Conservation (phyloP, 345 rosid genomes). For the Syzygium aromaticum region DNA sequence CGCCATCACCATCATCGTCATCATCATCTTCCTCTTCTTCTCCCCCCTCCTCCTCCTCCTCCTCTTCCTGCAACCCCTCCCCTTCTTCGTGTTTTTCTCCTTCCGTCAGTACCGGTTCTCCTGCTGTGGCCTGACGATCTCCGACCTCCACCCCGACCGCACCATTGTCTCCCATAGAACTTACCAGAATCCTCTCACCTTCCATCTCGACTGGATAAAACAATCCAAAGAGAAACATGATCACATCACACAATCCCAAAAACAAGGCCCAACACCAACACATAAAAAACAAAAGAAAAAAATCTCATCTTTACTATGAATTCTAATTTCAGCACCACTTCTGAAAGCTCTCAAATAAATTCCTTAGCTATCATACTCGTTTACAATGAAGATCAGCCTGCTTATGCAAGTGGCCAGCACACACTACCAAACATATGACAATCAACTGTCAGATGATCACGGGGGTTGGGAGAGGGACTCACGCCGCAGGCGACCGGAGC, state of each 20-base stretch:
- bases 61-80: slow-evolving; percentile 6
- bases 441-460: not conserved
- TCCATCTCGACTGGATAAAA: not conserved
- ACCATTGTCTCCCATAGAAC: not conserved
- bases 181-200: not conserved
- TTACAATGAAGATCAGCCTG: not conserved
- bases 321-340: not conserved
- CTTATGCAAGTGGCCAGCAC: not conserved
- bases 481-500: not conserved
- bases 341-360: not conserved
- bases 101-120: not conserved
- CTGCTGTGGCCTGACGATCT: not conserved
- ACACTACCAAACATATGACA: not conserved
- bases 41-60: slow-evolving; percentile 11
- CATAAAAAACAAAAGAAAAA: not conserved
- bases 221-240: not conserved
- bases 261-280: not conserved
- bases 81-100: not conserved
- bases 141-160: not conserved
- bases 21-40: slow-evolving; percentile 10
- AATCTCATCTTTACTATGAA: not conserved
- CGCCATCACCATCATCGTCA: slow-evolving; percentile 18
- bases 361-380: not conserved
- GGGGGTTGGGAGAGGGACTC: not conserved
- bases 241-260: not conserved